These are phyloP conservation scores for Penicillium vulpinum DNA, from an alignment of 2,329 filamentous ascomycete species.

Conservation along the genomic window DNA sequence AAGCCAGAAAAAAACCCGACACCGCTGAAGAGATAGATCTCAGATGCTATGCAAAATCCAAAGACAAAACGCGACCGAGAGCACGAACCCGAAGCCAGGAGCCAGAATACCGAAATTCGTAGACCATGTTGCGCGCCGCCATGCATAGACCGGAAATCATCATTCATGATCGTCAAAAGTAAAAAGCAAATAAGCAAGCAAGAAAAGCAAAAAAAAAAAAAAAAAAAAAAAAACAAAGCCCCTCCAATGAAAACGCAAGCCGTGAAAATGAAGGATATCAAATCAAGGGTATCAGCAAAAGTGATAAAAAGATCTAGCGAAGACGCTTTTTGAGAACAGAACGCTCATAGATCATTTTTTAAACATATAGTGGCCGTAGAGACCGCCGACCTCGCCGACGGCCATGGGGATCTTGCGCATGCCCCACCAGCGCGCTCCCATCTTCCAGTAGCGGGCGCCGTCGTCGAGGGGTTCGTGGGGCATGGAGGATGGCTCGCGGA, in stretches of 20 bases:
- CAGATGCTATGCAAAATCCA: slow-evolving; percentile 30
- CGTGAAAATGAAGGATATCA: slow-evolving; percentile 8
- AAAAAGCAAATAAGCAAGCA: no score
- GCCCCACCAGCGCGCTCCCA: slow-evolving; percentile 81
- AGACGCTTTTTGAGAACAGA: slow-evolving; percentile 21
- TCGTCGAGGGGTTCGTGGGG: slow-evolving; percentile 49
- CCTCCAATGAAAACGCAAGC: slow-evolving; percentile 14
- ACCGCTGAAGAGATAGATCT: slow-evolving; percentile 25
- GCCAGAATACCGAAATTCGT: slow-evolving; percentile 30
- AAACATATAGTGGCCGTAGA: slow-evolving; percentile 63
- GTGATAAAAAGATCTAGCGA: slow-evolving; percentile 10
- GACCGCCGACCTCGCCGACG: slow-evolving; percentile 57
- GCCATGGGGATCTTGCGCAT: slow-evolving; percentile 68
- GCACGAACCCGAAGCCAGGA: slow-evolving; percentile 29
- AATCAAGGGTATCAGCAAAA: slow-evolving; percentile 24
- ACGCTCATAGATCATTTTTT: slow-evolving; percentile 44
- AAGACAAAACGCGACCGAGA: slow-evolving; percentile 25
- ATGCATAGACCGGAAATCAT: slow-evolving; percentile 33
- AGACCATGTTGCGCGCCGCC: slow-evolving; percentile 30
- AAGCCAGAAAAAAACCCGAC: slow-evolving; percentile 3
- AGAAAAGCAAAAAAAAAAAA: slow-evolving; percentile 7
- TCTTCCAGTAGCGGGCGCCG: slow-evolving; percentile 70
- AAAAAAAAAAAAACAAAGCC: slow-evolving; percentile 8
- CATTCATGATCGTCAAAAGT: slow-evolving; percentile 24
- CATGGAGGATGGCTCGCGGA: slow-evolving; percentile 44